Evolutionary conservation across 768 basidiomycete species (phyloP).

Genomic region (Mrakia gelida): DNA sequence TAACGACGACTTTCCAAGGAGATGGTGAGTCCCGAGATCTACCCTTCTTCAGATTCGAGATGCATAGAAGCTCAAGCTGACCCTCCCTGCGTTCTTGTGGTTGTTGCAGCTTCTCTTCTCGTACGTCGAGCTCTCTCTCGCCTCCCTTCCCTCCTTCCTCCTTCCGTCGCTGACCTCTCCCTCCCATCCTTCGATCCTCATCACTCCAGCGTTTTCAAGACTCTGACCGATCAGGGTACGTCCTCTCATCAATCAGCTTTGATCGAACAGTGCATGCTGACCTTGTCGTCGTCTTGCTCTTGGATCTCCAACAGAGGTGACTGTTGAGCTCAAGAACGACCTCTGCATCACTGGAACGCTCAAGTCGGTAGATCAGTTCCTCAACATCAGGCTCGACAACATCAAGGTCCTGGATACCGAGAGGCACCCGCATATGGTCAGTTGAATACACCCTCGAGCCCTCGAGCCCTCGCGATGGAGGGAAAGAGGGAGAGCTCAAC

Average conservation of each 20-base stretch:
- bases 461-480: too few relatives aligned
- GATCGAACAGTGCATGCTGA: neutral
- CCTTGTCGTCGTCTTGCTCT: neutral
- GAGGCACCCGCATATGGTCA: constrained; percentile 93
- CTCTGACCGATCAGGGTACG: constrained; percentile 91
- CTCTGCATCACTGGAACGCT: constrained; percentile 90
- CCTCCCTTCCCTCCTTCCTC: neutral
- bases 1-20: neutral
- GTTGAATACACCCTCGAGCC: too few relatives aligned
- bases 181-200: neutral
- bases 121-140: neutral
- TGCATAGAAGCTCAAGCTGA: neutral
- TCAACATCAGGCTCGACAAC: constrained; percentile 92
- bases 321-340: constrained; percentile 96
- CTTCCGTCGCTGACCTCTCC: neutral
- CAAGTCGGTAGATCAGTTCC: constrained; percentile 93
- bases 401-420: constrained; percentile 89
- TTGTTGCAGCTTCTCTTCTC: neutral
- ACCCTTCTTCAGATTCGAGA: neutral
- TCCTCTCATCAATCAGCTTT: constrained; percentile 17
- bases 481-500: too few relatives aligned
- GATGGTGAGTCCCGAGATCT: neutral
- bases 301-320: constrained; percentile 23
- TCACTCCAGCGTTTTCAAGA: constrained; percentile 95
- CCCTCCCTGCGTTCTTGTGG: neutral